Conservation (phyloP, 2,329 filamentous ascomycete species). For the Endocalyx cinctus region DNA sequence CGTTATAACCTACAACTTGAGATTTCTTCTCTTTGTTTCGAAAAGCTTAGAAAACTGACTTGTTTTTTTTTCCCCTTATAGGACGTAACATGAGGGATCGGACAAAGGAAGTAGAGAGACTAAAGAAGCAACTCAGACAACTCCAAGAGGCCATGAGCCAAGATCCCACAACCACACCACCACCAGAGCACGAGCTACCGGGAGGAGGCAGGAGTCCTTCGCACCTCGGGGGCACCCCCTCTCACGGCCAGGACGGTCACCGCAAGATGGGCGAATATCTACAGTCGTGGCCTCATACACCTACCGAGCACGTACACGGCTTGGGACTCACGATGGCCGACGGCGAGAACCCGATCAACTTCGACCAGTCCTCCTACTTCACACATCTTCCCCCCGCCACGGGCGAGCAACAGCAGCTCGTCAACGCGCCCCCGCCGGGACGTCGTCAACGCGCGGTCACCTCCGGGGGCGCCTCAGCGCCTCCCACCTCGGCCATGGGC, state of each 20-base stretch:
- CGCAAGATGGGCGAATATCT: constrained; percentile 23
- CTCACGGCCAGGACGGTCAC: constrained; percentile 11
- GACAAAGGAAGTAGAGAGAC: constrained; percentile 28
- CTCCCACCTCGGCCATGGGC: constrained; percentile 11
- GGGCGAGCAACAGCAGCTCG: constrained; percentile 20
- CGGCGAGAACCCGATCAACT: constrained; percentile 20
- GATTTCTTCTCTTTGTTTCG: constrained; percentile 1
- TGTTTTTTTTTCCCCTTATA: constrained; percentile 7
- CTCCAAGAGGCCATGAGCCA: constrained; percentile 23
- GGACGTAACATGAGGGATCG: constrained; percentile 29
- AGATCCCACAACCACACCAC: constrained; percentile 21
- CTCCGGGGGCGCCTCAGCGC: too few relatives aligned
- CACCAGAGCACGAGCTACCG: constrained; percentile 22
- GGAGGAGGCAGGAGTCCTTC: constrained; percentile 21
- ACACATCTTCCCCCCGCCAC: constrained; percentile 18
- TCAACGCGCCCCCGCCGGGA: constrained; percentile 11
- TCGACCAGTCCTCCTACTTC: constrained; percentile 19
- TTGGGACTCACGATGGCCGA: constrained; percentile 22
- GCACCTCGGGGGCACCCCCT: constrained; percentile 16
- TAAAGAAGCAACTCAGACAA: constrained; percentile 29
- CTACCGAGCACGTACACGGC: constrained; percentile 19
- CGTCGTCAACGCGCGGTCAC: constrained; percentile 21
- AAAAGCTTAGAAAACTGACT: neutral
- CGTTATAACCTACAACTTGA: constrained; percentile 7
- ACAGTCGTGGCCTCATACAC: constrained; percentile 21